Evolutionary conservation across 768 basidiomycete species (phyloP), one percentile per base, ranked within the genome.

Genomic region (Psilocybe subaeruginosa): DNA sequence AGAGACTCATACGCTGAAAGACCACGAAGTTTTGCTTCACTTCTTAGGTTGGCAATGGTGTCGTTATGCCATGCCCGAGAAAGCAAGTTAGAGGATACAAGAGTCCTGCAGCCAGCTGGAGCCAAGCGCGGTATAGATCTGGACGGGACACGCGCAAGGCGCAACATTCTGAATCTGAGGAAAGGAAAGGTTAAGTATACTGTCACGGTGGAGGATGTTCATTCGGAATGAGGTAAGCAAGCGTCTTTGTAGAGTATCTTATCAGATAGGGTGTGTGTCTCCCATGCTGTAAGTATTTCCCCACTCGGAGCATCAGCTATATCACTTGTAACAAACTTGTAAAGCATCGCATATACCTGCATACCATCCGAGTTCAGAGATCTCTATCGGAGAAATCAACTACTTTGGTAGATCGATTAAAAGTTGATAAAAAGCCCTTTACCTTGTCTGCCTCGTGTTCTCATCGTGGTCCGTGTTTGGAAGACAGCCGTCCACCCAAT

Each of bases 1-100:
- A 51, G 31, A 45, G 29, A 61, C 56, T 74, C 82, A 33, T 74
- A 88, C 87, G 76, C 72, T 48, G 87, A 77, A 37, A 90, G 70
- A 56, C 86, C 86, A 58, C 86, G 84, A 46, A 69, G 67, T 68
- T 76, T 86, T 50, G 84, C 82, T 69, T 88, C 83, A 64, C 77
- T 77, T 64, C 78, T 80, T 47, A 89, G 78, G 43, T 81, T 77
- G 16, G 74, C 72, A 60, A 85, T 70, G 57, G 80, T 77, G 63
- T 84, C 77, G 59, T 76, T 81, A 61, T 85, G 80, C 83, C 85
- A 87, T 53, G 82, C 78, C 62, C 82, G 78, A 35, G 82, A 78
- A 59, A 88, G 81, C 23, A 87, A 80, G 37, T 83, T 80, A 16
- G 86, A 80, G 30, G 85, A 86, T 48, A 84, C 83, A 16, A 64